Evolutionary conservation across 345 rosid species (phyloP), one percentile per base, ranked within the genome.

Genomic region (Balakata baccata): DNA sequence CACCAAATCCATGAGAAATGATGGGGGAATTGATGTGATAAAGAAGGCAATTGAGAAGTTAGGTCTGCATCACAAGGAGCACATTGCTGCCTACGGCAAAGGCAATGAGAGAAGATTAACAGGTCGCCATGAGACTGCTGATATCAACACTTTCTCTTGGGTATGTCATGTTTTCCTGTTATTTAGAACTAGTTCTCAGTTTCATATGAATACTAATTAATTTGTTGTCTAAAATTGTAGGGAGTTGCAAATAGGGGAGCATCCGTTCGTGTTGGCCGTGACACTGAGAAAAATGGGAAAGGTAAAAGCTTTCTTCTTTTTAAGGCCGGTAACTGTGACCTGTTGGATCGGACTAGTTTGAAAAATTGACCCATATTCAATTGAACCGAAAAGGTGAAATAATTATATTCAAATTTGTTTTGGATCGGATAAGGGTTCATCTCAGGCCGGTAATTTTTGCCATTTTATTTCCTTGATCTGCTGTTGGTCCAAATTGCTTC

Each of bases 21-120:
- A 85, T 17, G 98, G 97, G 80, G 98, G 97, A 38, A 85, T 66
- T 63, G 90, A 85, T 72, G 66, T 86, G 20, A 92, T 92, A 84
- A 84, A 90, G 91, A 84, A 89, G 38, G 98, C 98, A 37, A 90
- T 94, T 4, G 88, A 92, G 41, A 92, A 94, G 84, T 88, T 90
- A 3, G 89, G 93, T n/a, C 52, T 79, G 76, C 84, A 84, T 81
- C 98, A 92, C 93, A 89, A 74, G 58, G 92, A 92, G 51, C 97
- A 92, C 86, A 94, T 94, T 77, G 79, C 92, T 11, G 98, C 96
- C 4, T 94, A 94, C 41, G 98, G 98, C 17, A 94, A 94, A 82
- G 98, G 97, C 60, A 94, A 92, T 3, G 97, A 92, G 74, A 89
- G 96, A 0, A 87, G 98, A 47, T 96, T 94, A 74, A 94, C 97